phyloP scores from a whole-genome alignment of 768 basidiomycete species.

The Agrocybe praecox region DNA sequence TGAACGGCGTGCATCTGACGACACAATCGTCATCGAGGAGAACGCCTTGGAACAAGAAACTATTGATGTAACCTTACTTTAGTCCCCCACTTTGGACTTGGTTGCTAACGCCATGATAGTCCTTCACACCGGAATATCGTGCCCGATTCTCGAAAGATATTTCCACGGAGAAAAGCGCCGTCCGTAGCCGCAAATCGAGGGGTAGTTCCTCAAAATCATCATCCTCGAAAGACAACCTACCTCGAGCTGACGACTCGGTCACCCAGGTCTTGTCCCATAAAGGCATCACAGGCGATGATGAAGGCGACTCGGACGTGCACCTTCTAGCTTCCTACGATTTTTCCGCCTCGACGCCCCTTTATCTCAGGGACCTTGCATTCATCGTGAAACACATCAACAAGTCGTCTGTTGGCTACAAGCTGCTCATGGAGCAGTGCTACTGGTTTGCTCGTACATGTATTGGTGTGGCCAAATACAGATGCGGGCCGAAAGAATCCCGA shows the following conservation, averaged over 20 bases:
- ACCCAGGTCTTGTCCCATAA: neutral
- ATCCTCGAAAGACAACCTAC: too few relatives aligned
- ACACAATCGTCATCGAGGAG: neutral
- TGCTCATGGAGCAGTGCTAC: neutral
- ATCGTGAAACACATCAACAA: neutral
- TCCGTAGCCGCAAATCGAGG: too few relatives aligned
- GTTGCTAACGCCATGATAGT: too few relatives aligned
- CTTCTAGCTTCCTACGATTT: neutral
- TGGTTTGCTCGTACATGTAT: neutral
- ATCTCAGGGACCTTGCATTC: neutral
- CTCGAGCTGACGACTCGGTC: too few relatives aligned
- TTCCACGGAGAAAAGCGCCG: neutral
- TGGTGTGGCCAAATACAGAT: neutral
- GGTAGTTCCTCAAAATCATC: too few relatives aligned
- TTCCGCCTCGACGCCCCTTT: neutral
- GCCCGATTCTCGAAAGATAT: too few relatives aligned
- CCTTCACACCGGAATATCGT: too few relatives aligned
- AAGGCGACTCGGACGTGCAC: neutral
- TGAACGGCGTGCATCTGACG: neutral
- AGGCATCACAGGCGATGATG: neutral
- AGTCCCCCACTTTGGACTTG: too few relatives aligned
- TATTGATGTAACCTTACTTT: neutral
- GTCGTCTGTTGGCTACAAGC: neutral
- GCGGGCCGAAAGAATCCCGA: neutral
- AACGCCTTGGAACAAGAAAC: neutral